phyloP scores from a whole-genome alignment of 768 basidiomycete genomes.

The Tulasnella sp. region DNA sequence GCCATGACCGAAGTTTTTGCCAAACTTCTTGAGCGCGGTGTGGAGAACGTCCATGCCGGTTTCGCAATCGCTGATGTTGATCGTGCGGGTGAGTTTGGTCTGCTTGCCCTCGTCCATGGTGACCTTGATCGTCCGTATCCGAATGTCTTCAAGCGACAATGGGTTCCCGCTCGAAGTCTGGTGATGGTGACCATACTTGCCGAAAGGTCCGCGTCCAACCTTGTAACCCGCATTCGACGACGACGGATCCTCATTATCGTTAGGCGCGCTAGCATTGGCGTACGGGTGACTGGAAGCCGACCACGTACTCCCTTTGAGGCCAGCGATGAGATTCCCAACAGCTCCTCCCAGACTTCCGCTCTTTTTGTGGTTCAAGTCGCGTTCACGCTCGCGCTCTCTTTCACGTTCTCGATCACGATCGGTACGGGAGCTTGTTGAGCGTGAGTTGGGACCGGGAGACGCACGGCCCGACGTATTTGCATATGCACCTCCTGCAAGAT shows the following conservation, averaged over 20 bases:
- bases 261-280: not conserved
- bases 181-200: slow-evolving; percentile 31
- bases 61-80: slow-evolving; percentile 70
- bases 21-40: slow-evolving; percentile 82
- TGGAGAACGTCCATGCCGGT: slow-evolving; percentile 82
- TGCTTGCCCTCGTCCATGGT: slow-evolving; percentile 70
- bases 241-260: not conserved
- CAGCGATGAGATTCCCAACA: slow-evolving; percentile 9
- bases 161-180: slow-evolving; percentile 20
- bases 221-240: slow-evolving; percentile 32
- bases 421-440: not conserved
- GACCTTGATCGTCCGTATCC: slow-evolving; percentile 82
- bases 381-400: not conserved
- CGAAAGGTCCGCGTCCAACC: slow-evolving; percentile 51
- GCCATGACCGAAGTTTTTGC: slow-evolving; percentile 37
- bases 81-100: slow-evolving; percentile 39
- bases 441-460: not conserved
- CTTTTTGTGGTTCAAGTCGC: not conserved
- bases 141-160: slow-evolving; percentile 62
- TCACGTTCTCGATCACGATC: not conserved
- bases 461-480: slow-evolving; percentile 20
- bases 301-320: not conserved
- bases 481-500: slow-evolving; percentile 20
- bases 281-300: slow-evolving; percentile 9
- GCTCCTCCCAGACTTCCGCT: not conserved